Evolutionary conservation across 257 asterid species (phyloP), one percentile per base, ranked within the genome.

Genomic region (Anisodus tanguticus): DNA sequence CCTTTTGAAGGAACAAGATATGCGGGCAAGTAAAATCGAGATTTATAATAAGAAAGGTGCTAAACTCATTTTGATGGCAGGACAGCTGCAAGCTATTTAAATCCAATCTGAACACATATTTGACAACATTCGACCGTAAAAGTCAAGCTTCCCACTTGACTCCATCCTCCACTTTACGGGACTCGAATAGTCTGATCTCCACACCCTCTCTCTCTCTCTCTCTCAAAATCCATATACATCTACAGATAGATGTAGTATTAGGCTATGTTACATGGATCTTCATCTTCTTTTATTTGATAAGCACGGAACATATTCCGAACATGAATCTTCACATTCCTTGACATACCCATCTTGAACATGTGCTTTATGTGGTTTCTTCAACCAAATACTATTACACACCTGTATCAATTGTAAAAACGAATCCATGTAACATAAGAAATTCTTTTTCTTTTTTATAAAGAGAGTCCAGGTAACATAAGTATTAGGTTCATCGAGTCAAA

Each of bases 81-180:
- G 1, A 31, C 10, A 68, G 59, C 39, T 45, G 59, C 80, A n/a
- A 45, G 10, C 39, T 71, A 19, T 71, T 71, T 49, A 10, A 45
- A 49, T n/a, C 58, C 80, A 71, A 41, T 70, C 35, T 68, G 51
- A 37, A 68, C 49, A 68, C 47, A 67, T 51, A 41, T 64, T 37
- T 68, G 76, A 68, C 76, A 68, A 70, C 79, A 70, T 41, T 13
- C 4, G 2, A 72, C 39, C 6, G 8, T n/a, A 72, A 45, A 39
- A 45, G 59, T 72, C 80, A 19, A 71, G 80, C 55, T 72, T 10
- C n/a, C 12, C 76, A 68, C 2, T 2, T 71, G 79, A 71, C 6
- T 71, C 26, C 79, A 71, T 71, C 16, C 37, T 49, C 2, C 17
- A 37, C 37, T 71, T 71, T n/a, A 43, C 4, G 0, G 79, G 17